Evolutionary conservation across 495 filamentous ascomycete species (phyloP), one percentile per base, ranked within the genome.

Genomic region (Terfezia claveryi): DNA sequence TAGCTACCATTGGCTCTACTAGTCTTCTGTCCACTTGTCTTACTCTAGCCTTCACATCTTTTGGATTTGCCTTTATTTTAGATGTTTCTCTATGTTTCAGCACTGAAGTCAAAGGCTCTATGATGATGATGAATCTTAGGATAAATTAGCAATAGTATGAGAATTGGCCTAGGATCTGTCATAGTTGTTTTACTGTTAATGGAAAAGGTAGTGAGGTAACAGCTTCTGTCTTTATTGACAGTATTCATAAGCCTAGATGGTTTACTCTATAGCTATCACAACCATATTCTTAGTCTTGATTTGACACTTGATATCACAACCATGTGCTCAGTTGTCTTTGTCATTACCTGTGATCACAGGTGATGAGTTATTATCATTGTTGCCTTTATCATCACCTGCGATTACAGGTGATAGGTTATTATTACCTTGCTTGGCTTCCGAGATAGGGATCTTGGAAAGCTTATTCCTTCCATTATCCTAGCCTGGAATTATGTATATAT

Each of bases 121-220:
- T 50, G 12, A 56, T 46, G 32, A 38, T 38, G 2, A 50, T 16
- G 16, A 56, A 56, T 36, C 50, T 56, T 17, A 4, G 6, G 6
- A 56, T 56, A 16, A 56, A 56, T 36, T 52, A 36, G 10, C 49
- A 0, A 17, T 56, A 56, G 36, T 56, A 56, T 32, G 27, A 23
- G 49, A 56, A 56, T 51, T 51, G 50, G 3, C 55, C 55, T 1
- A 56, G 16, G 6, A 52, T 9, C 4, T 36, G 23, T 20, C 52
- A 50, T 16, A 56, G 1, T 10, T 52, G 38, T 4, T 51, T 51
- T 9, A 56, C 12, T 2, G 49, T 56, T n/a, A n/a, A n/a, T n/a
- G n/a, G n/a, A n/a, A n/a, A n/a, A n/a, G n/a, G n/a, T n/a, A n/a
- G n/a, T n/a, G 10, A 0, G 8, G 0, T 23, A 16, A 56, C 50